These are phyloP conservation scores for Pisolithus microcarpus DNA, from an alignment of 768 basidiomycete species.

Conservation along the genomic window DNA sequence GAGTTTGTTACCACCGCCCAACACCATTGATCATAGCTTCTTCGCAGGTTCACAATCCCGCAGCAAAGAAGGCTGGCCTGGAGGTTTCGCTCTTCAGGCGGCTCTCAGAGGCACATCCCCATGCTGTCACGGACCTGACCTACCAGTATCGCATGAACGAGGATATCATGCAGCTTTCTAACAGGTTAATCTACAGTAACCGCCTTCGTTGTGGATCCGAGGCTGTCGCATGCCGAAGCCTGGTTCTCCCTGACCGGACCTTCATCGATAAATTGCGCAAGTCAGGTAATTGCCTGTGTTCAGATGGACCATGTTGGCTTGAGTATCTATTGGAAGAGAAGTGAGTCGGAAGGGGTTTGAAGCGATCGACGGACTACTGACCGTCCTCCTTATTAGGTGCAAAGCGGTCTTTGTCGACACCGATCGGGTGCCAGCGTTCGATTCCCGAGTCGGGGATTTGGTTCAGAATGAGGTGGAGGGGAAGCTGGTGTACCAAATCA, in stretches of 20 bases:
- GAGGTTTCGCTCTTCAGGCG: slow-evolving; percentile 87
- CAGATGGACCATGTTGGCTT: slow-evolving; percentile 59
- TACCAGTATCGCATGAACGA: slow-evolving; percentile 93
- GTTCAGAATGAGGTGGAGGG: slow-evolving; percentile 89
- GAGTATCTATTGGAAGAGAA: slow-evolving; percentile 52
- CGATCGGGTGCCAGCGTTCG: slow-evolving; percentile 67
- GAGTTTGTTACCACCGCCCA: slow-evolving; percentile 12
- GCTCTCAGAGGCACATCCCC: slow-evolving; percentile 8
- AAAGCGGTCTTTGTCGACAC: slow-evolving; percentile 95
- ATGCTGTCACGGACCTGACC: too few relatives aligned
- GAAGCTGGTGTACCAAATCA: slow-evolving; percentile 55
- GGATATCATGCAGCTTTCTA: slow-evolving; percentile 90
- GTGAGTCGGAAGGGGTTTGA: slow-evolving; percentile 31
- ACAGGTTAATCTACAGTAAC: slow-evolving; percentile 76
- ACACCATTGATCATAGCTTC: neutral
- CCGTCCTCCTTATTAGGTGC: slow-evolving; percentile 40
- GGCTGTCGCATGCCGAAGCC: slow-evolving; percentile 50
- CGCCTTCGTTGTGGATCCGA: slow-evolving; percentile 74
- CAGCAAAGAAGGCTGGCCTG: slow-evolving; percentile 77
- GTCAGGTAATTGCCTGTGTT: slow-evolving; percentile 22
- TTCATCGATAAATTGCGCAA: slow-evolving; percentile 42
- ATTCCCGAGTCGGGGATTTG: slow-evolving; percentile 79
- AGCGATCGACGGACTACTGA: neutral
- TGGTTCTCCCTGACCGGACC: slow-evolving; percentile 45
- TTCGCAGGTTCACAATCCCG: slow-evolving; percentile 69